Conservation (phyloP, 2,329 filamentous ascomycete genomes). For the Monosporascus cannonballus region DNA sequence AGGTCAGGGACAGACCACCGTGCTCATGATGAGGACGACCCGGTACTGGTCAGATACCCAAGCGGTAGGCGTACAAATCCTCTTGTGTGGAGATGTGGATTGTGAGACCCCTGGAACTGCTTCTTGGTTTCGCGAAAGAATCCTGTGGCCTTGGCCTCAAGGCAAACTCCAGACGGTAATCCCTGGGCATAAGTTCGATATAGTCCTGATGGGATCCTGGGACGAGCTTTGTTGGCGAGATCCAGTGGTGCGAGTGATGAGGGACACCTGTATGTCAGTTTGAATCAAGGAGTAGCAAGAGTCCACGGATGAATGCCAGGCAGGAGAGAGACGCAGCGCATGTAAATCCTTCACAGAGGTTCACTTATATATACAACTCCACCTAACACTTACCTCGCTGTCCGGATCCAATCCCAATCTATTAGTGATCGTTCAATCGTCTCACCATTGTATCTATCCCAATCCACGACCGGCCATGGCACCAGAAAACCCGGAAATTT, state of each 20-base stretch:
- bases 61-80: too few species aligned
- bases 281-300: slow-evolving; percentile 4
- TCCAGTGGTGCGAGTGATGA: not conserved
- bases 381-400: slow-evolving; percentile 46
- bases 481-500: slow-evolving; percentile 20
- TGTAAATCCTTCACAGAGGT: slow-evolving; percentile 33
- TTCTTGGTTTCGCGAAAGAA: not conserved
- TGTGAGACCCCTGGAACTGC: not conserved
- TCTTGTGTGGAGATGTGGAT: not conserved
- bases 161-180: too few species aligned
- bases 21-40: too few species aligned
- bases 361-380: slow-evolving; percentile 49
- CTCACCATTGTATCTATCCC: slow-evolving; percentile 20
- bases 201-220: not conserved
- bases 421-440: slow-evolving; percentile 26
- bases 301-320: slow-evolving; percentile 20
- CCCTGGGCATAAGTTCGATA: too few species aligned
- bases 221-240: not conserved
- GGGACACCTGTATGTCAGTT: slow-evolving; percentile 11
- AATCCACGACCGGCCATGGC: slow-evolving; percentile 22
- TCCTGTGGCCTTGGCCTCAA: not conserved
- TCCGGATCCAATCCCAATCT: slow-evolving; percentile 37
- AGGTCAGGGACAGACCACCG: not conserved
- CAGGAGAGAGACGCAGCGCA: slow-evolving; percentile 14
- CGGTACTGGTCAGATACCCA: too few species aligned